Evolutionary conservation across 257 asterid genomes (phyloP).

Genomic region (Solanum paucissectum): DNA sequence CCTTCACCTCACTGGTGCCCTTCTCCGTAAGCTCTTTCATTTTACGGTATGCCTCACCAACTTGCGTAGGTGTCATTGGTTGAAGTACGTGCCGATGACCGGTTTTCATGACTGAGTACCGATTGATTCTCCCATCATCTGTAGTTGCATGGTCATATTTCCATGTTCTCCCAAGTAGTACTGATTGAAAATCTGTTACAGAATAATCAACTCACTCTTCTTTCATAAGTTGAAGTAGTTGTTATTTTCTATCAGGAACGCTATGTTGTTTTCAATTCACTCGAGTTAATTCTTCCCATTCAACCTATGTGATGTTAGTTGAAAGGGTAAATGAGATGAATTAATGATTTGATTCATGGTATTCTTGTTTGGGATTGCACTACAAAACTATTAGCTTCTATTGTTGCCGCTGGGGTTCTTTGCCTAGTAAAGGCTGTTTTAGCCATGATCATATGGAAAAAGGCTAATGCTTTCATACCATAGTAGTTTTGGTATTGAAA

Average conservation of each 20-base stretch:
- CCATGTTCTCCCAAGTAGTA: neutral
- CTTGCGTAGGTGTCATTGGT: neutral
- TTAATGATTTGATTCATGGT: neutral
- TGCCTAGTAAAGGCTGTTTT: neutral
- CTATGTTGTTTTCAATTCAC: neutral
- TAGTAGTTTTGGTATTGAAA: neutral
- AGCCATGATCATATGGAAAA: neutral
- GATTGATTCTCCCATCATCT: neutral
- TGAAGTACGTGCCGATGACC: neutral
- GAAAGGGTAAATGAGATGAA: neutral
- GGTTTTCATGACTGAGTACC: neutral
- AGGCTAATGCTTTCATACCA: neutral
- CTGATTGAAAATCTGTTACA: neutral
- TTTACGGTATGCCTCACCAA: neutral
- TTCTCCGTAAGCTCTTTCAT: neutral
- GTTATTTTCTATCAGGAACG: neutral
- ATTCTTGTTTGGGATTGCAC: neutral
- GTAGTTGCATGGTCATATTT: neutral
- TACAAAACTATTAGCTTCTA: neutral
- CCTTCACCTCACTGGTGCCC: neutral
- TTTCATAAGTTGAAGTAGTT: neutral
- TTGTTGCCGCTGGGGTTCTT: neutral
- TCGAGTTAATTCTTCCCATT: neutral
- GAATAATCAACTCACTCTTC: neutral
- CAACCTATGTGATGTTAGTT: neutral